Evolutionary conservation across 257 asterid species (phyloP).

Genomic region (Nicotiana knightiana): DNA sequence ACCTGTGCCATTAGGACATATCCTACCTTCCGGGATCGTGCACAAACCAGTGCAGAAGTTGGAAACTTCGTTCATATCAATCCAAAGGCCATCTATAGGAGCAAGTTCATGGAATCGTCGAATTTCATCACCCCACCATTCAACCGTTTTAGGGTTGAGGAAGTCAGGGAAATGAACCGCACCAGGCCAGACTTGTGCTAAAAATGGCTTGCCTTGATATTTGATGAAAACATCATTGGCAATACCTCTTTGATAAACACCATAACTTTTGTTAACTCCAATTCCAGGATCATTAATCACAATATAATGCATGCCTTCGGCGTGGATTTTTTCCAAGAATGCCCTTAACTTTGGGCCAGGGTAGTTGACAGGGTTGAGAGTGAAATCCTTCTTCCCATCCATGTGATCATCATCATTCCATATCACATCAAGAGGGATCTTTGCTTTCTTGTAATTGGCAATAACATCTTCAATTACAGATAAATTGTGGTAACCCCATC

Average conservation of each 20-base stretch:
- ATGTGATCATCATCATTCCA: conserved; percentile 99
- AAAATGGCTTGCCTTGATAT: conserved; percentile 60
- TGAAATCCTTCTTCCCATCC: conserved; percentile 92
- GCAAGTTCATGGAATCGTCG: conserved; percentile 76
- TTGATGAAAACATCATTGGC: conserved; percentile 86
- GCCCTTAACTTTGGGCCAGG: conserved; percentile 73
- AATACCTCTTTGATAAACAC: conserved; percentile 58
- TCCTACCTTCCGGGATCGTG: conserved; percentile 54
- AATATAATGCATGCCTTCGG: conserved; percentile 80
- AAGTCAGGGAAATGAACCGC: conserved; percentile 90
- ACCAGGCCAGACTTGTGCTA: conserved; percentile 99
- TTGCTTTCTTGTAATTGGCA: conserved; percentile 63
- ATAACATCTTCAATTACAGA: conserved; percentile 93
- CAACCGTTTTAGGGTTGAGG: conserved; percentile 75
- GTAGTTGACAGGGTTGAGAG: conserved; percentile 68
- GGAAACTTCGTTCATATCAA: conserved; percentile 91
- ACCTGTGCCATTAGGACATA: conserved; percentile 75
- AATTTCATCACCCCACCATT: conserved; percentile 94
- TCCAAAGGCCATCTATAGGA: conserved; percentile 93
- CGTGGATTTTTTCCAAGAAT: conserved; percentile 75
- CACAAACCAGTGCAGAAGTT: conserved; percentile 80
- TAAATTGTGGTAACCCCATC: conserved; percentile 93
- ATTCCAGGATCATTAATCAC: conserved; percentile 90
- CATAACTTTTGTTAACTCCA: conserved; percentile 65
- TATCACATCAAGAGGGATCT: conserved; percentile 89